phyloP scores from a whole-genome alignment of 2,329 filamentous ascomycete species.

The Microsporum audouinii region DNA sequence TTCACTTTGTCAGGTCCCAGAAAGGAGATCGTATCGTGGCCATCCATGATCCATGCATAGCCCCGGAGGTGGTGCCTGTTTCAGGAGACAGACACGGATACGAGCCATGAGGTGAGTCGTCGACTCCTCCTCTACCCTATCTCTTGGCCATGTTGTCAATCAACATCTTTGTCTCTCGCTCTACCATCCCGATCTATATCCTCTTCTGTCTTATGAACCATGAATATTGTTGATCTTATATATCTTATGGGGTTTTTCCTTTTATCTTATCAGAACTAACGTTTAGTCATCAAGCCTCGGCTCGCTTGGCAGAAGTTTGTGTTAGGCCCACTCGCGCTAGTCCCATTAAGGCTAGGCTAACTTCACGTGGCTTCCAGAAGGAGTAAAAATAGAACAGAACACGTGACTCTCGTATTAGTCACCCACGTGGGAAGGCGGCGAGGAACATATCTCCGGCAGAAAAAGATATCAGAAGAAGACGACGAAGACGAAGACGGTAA shows the following conservation, averaged over 20 bases:
- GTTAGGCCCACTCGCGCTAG: neutral
- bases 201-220: neutral
- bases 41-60: neutral
- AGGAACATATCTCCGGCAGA: neutral
- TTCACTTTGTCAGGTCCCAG: neutral
- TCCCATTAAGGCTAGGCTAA: neutral
- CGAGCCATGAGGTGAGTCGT: neutral
- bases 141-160: neutral
- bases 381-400: neutral
- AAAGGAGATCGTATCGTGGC: neutral
- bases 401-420: slow-evolving; percentile 2
- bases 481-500: neutral
- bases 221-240: neutral
- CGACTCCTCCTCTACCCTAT: neutral
- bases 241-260: neutral
- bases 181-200: neutral
- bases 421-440: neutral
- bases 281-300: neutral
- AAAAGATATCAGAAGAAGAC: neutral
- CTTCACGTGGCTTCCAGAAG: slow-evolving; percentile 3
- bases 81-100: neutral
- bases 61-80: neutral
- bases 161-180: neutral
- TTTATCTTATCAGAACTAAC: neutral
- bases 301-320: neutral